Conservation (phyloP, 2,329 filamentous ascomycete genomes). For the Sphaerulina musiva region DNA sequence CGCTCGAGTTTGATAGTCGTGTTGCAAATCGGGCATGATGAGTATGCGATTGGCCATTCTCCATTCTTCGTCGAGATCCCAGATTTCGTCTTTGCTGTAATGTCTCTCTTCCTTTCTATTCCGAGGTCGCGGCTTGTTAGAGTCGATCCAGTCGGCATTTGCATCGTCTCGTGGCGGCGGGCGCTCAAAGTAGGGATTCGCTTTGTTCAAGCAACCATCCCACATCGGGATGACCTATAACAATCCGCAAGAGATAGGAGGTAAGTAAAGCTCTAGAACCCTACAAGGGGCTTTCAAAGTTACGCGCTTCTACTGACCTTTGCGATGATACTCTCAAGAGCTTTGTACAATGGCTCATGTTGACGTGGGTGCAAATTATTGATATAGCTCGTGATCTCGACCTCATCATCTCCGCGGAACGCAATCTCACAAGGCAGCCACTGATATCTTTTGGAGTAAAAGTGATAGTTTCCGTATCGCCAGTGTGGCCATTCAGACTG, state of each 20-base stretch:
- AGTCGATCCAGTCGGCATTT: conserved; percentile 9
- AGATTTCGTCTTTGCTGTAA: conserved; percentile 9
- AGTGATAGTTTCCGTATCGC: background rate
- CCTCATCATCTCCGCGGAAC: conserved; percentile 11
- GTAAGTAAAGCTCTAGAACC: too few relatives aligned
- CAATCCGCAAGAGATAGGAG: conserved; percentile 18
- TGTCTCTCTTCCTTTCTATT: conserved; percentile 6
- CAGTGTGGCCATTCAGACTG: background rate
- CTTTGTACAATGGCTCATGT: conserved; percentile 22
- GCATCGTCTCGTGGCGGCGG: conserved; percentile 3
- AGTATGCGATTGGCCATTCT: conserved; percentile 5
- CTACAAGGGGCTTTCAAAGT: too few relatives aligned
- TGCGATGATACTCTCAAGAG: too few relatives aligned
- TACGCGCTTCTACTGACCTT: too few relatives aligned
- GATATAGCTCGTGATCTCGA: conserved; percentile 29
- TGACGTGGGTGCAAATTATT: conserved; percentile 29
- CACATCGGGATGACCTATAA: conserved; percentile 29
- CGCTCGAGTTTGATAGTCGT: conserved; percentile 2
- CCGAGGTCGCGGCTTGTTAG: conserved; percentile 1
- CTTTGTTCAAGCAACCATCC: conserved; percentile 20
- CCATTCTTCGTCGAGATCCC: conserved; percentile 11
- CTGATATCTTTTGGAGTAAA: conserved; percentile 18
- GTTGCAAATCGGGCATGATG: conserved; percentile 7
- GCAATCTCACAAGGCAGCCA: conserved; percentile 29
- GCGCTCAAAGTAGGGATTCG: background rate